These are phyloP conservation scores for Abrus precatorius DNA, from an alignment of 306 rosid genomes.

Conservation along the genomic window DNA sequence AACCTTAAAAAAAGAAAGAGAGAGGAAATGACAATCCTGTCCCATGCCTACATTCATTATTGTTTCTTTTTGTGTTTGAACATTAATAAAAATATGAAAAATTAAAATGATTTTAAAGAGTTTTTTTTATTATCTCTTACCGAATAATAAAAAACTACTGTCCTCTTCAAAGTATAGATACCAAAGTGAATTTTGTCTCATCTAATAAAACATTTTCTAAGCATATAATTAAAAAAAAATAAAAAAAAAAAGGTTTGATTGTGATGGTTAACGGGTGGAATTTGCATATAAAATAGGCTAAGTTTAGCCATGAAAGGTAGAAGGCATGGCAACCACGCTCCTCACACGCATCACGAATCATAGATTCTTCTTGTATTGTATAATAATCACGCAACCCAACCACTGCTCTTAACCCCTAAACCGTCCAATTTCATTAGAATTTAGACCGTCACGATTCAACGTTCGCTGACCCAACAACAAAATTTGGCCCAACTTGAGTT, in stretches of 20 bases:
- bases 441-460: background rate
- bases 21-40: conserved; percentile 52
- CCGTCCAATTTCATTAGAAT: no score
- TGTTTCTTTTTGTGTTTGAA: background rate
- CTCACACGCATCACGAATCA: conserved; percentile 7
- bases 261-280: background rate
- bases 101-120: no score
- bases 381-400: background rate
- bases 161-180: no score
- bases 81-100: no score
- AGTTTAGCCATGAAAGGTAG: conserved; percentile 1
- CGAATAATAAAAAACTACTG: no score
- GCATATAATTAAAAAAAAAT: no score
- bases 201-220: no score
- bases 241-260: background rate
- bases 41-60: conserved; percentile 10
- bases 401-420: no score
- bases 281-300: conserved; percentile 24
- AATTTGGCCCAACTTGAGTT: no score
- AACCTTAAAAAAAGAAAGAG: conserved; percentile 62
- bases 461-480: background rate
- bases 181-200: no score
- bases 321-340: conserved; percentile 12
- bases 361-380: conserved; percentile 14
- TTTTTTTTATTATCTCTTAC: no score